Conservation (phyloP, 2,329 filamentous ascomycete genomes). For the Epichloe glyceriae region DNA sequence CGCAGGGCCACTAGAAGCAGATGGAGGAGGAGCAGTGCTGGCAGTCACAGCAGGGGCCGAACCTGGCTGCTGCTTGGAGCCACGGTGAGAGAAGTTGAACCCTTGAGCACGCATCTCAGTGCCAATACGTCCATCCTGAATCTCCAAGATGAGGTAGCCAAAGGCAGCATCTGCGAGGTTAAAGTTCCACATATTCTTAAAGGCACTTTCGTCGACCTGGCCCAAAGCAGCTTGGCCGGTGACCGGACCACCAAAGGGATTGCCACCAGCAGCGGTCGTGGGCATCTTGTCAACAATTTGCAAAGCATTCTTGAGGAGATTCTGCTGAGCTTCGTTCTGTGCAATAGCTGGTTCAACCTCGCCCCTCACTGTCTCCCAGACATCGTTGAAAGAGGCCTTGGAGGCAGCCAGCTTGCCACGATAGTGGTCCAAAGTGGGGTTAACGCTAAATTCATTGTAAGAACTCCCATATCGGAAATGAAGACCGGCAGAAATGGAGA, state of each 20-base stretch:
- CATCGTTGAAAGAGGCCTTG: slow-evolving; percentile 96
- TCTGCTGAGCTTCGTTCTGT: slow-evolving; percentile 88
- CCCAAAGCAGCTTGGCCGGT: slow-evolving; percentile 61
- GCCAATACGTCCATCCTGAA: slow-evolving; percentile 89
- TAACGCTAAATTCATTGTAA: slow-evolving; percentile 99
- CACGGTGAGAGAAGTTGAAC: slow-evolving; percentile 97
- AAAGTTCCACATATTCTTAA: slow-evolving; percentile 99
- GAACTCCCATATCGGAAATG: slow-evolving; percentile 99
- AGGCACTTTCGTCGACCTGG: slow-evolving; percentile 93
- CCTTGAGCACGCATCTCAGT: slow-evolving; percentile 98
- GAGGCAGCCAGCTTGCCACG: slow-evolving; percentile 95
- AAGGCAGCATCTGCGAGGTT: slow-evolving; percentile 96
- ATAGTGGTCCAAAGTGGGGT: slow-evolving; percentile 95
- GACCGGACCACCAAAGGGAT: slow-evolving; percentile 84
- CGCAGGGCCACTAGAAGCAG: slow-evolving; percentile 7
- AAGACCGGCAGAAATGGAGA: slow-evolving; percentile 91
- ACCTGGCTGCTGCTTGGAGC: slow-evolving; percentile 57
- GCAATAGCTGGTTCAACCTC: slow-evolving; percentile 92
- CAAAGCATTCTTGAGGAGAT: slow-evolving; percentile 78
- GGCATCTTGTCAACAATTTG: slow-evolving; percentile 98
- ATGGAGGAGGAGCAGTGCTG: slow-evolving; percentile 20
- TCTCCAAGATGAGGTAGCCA: slow-evolving; percentile 86
- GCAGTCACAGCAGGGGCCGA: slow-evolving; percentile 22
- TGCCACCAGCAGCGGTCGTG: slow-evolving; percentile 82
- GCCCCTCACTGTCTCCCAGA: slow-evolving; percentile 96